Evolutionary conservation across 371 early-diverging fungal genomes (phyloP).

Genomic region (Mucor piriformis): DNA sequence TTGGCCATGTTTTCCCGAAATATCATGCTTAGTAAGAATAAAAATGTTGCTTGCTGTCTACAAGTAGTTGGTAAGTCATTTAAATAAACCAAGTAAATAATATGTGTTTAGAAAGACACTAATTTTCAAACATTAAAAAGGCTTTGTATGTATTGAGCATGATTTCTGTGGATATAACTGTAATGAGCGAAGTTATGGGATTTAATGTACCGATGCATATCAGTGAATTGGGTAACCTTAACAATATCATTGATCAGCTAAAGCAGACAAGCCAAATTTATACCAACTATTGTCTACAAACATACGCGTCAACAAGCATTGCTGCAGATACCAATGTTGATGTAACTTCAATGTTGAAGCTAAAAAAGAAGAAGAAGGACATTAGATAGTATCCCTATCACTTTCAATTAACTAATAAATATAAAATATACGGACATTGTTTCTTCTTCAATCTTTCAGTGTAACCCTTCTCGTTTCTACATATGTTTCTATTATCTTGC

Average conservation of each 20-base stretch:
- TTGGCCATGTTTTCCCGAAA: slow-evolving; percentile 12
- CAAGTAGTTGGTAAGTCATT: slow-evolving; percentile 14
- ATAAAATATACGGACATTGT: too few species aligned
- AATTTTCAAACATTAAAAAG: slow-evolving; percentile 22
- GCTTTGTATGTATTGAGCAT: slow-evolving; percentile 2
- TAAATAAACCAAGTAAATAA: not conserved
- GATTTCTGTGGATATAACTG: not conserved
- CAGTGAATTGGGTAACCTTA: not conserved
- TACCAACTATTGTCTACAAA: not conserved
- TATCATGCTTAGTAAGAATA: slow-evolving; percentile 13
- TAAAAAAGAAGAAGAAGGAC: too few species aligned
- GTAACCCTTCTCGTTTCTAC: too few species aligned
- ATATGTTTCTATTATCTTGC: too few species aligned
- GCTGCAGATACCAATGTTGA: too few species aligned
- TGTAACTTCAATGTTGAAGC: too few species aligned
- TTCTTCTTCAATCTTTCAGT: too few species aligned
- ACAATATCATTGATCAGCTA: slow-evolving; percentile 4
- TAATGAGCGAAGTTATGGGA: not conserved
- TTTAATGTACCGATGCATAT: not conserved
- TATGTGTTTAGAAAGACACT: slow-evolving; percentile 6
- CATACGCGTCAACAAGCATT: too few species aligned
- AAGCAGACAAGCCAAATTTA: slow-evolving; percentile 5
- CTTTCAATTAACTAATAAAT: too few species aligned
- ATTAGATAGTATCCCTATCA: too few species aligned
- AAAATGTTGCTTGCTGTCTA: slow-evolving; percentile 13